These are phyloP conservation scores for Brettanomyces nanus DNA, from an alignment of 805 yeast genomes.

Conservation along the genomic window DNA sequence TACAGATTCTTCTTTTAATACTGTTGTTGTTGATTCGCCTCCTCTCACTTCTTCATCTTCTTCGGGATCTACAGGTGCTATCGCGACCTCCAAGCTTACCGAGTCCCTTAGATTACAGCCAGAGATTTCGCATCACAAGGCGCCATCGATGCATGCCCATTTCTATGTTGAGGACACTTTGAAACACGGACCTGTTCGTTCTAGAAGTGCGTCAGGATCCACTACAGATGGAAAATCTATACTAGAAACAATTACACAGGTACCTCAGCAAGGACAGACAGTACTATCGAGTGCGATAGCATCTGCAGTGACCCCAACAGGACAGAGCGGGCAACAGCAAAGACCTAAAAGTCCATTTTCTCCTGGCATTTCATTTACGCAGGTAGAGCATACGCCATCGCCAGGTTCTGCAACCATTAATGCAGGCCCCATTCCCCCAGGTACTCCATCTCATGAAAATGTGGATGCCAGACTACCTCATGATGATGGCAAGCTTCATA, in stretches of 20 bases:
- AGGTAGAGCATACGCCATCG: not conserved
- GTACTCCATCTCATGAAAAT: slow-evolving; percentile 10
- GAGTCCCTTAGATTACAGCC: slow-evolving; percentile 15
- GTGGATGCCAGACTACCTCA: slow-evolving; percentile 34
- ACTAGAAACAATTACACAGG: slow-evolving; percentile 1
- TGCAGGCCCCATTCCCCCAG: slow-evolving; percentile 4
- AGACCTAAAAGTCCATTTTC: not conserved
- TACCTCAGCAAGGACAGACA: not conserved
- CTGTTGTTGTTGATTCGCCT: not conserved
- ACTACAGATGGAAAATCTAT: slow-evolving; percentile 16
- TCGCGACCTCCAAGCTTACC: slow-evolving; percentile 15
- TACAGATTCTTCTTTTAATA: no score
- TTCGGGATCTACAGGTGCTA: not conserved
- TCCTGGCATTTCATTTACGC: not conserved
- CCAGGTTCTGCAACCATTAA: slow-evolving; percentile 2
- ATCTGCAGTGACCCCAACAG: not conserved
- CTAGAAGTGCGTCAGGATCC: slow-evolving; percentile 26
- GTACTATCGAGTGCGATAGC: not conserved
- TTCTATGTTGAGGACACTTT: slow-evolving; percentile 61
- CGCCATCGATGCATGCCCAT: slow-evolving; percentile 71
- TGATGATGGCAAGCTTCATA: slow-evolving; percentile 49
- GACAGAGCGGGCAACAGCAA: not conserved
- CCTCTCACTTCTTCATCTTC: not conserved
- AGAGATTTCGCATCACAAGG: slow-evolving; percentile 34
- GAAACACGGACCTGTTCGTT: slow-evolving; percentile 36